phyloP scores from a whole-genome alignment of 129 eudicot genomes.

The Artemisia annua region DNA sequence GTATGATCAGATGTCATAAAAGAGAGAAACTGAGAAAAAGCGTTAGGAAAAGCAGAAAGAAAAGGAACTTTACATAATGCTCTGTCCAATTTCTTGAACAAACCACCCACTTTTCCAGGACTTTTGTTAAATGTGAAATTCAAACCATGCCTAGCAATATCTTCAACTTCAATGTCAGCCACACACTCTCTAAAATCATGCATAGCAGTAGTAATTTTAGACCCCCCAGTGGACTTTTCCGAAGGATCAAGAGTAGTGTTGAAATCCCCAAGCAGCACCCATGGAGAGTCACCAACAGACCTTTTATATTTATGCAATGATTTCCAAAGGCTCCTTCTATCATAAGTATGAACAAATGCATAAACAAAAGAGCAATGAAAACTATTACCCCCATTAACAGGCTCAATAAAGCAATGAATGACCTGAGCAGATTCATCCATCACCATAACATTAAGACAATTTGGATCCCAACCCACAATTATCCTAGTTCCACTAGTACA shows the following conservation, averaged over 20 bases:
- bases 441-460: not conserved
- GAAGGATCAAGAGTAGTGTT: too few relatives aligned
- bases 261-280: not conserved
- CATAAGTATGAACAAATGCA: not conserved
- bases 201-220: too few relatives aligned
- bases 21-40: too few relatives aligned
- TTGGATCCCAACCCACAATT: not conserved
- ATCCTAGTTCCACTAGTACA: not conserved
- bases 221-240: too few relatives aligned
- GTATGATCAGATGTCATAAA: too few relatives aligned
- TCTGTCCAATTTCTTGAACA: not conserved
- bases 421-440: not conserved
- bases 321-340: not conserved
- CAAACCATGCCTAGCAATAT: not conserved
- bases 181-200: too few relatives aligned
- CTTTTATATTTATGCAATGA: not conserved
- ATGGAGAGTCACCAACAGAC: not conserved
- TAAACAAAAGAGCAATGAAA: not conserved
- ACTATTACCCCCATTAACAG: not conserved
- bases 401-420: not conserved
- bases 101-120: not conserved
- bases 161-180: too few relatives aligned
- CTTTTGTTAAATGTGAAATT: not conserved
- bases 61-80: too few relatives aligned
- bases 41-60: too few relatives aligned